Base-by-base conservation (phyloP, 306 rosid species). In the Ochetophila trinervis region DNA sequence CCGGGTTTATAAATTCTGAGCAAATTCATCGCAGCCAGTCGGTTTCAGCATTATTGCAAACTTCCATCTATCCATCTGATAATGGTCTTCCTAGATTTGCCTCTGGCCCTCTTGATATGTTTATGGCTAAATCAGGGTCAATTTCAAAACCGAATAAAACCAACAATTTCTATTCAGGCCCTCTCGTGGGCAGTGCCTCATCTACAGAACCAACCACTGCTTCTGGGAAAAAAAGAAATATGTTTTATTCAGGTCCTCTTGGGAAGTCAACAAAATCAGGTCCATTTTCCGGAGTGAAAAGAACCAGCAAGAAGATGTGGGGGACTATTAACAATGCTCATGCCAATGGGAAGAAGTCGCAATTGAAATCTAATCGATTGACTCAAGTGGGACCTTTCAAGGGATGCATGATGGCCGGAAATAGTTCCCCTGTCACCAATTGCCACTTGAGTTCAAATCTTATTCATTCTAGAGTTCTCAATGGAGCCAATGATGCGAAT, bases 361-460 rank as follows among this genome's bases (percentile, higher is more conserved):
- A 69, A 62, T 10, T 68, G 34, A 86, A 80, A 67, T 57, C 86
- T 32, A 84, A 64, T 60, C 86, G 91, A 65, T 65, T 81, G 52
- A 86, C 98, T 61, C 99, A 86, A 81, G 94, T 93, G 36, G 99
- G 88, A 64, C 99, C 97, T 63, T 85, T 93, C 66, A 93, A 78
- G 75, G 99, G 91, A 73, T 83, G 83, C 68, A 74, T 79, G 73
- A 35, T 79, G 32, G 82, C 80, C 5, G 83, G 70, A 16, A 82
- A 78, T 32, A 58, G 70, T 74, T 78, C 84, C 68, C 83, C 83
- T 7, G 77, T 86, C 22, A 36, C 63, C 13, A 80, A 82, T 70
- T 69, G 93, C 75, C 69, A 67, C 69, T 17, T 71, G 53, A 87
- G 65, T 74, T 23, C 77, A 13, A 78, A 68, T 42, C 81, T 65